Evolutionary conservation across 2,329 filamentous ascomycete genomes (phyloP).

Genomic region (Cladosporium sp.): DNA sequence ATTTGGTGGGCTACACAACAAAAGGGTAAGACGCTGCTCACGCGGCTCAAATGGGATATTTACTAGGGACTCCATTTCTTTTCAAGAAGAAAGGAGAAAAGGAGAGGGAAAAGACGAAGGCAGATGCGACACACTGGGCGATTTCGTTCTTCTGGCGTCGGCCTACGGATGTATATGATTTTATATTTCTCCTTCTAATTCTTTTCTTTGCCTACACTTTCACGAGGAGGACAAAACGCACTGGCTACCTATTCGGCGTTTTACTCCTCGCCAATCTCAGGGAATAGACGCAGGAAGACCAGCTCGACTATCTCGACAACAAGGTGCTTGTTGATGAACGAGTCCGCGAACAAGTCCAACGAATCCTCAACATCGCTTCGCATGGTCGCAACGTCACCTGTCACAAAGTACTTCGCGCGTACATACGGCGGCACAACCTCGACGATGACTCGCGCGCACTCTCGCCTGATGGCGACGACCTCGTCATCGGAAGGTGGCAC

Average conservation of each 20-base stretch:
- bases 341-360: conserved; percentile 76
- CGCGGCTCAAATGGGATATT: conserved; percentile 6
- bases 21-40: conserved; percentile 7
- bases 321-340: conserved; percentile 90
- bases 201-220: not conserved
- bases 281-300: conserved; percentile 77
- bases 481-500: conserved; percentile 61
- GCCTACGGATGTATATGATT: conserved; percentile 6
- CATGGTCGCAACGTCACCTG: conserved; percentile 31
- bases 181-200: not conserved
- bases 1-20: not conserved
- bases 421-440: conserved; percentile 51
- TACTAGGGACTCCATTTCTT: not conserved
- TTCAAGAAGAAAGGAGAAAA: not conserved
- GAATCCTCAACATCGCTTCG: conserved; percentile 51
- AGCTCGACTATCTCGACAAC: conserved; percentile 81
- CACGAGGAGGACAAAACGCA: no score
- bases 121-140: not conserved
- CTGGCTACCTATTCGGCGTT: no score
- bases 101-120: not conserved
- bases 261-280: conserved; percentile 68
- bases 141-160: not conserved
- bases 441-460: conserved; percentile 64
- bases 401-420: conserved; percentile 48
- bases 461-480: conserved; percentile 64